phyloP scores from a whole-genome alignment of 75 land plant genomes.

The Selaginella tamariscina region DNA sequence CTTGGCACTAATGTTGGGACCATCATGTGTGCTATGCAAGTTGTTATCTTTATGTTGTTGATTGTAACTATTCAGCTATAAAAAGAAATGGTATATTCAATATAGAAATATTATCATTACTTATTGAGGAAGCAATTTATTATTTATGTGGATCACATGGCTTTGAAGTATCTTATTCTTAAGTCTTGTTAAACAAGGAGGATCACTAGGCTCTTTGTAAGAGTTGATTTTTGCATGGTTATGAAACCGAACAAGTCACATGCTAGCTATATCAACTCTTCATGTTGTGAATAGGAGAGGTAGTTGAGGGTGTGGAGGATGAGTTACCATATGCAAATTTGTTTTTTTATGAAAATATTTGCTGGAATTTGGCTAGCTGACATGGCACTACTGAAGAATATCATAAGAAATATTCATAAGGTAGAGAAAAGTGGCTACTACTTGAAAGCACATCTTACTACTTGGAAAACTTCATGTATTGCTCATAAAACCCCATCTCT shows the following conservation, averaged over 20 bases:
- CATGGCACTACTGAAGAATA: background rate
- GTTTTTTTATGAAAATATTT: background rate
- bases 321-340: too few species aligned
- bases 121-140: too few species aligned
- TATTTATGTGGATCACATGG: too few species aligned
- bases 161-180: background rate
- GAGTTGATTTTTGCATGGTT: background rate
- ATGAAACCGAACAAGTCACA: background rate
- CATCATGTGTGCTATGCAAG: background rate
- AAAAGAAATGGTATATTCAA: constrained; percentile 5
- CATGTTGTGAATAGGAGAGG: background rate
- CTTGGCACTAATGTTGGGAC: background rate
- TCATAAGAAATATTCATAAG: background rate
- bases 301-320: background rate
- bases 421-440: background rate
- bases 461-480: background rate
- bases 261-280: background rate
- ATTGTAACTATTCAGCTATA: background rate
- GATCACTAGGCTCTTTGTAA: background rate
- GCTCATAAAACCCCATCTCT: background rate
- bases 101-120: too few species aligned
- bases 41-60: background rate
- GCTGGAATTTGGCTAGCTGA: background rate
- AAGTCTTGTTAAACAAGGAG: background rate
- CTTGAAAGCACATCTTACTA: background rate